These are phyloP conservation scores for Rhynchospora tenuis DNA, from an alignment of 176 grass and related monocot genomes.

Conservation along the genomic window DNA sequence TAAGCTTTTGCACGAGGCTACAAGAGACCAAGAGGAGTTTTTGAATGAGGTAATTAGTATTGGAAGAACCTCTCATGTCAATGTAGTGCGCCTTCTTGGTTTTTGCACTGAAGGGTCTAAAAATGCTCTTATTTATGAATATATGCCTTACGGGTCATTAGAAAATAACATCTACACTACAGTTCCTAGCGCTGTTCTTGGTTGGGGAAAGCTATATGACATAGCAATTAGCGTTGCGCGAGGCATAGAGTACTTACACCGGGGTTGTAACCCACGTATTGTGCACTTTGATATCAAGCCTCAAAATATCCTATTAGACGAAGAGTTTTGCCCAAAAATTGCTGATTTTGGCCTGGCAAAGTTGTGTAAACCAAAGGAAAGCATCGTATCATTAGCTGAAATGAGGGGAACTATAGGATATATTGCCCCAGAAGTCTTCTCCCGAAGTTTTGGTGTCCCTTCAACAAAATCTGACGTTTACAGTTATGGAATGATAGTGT, in stretches of 20 bases:
- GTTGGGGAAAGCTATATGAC: conserved; percentile 33
- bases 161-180: conserved; percentile 41
- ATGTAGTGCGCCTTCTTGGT: conserved; percentile 38
- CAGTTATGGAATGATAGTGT: conserved; percentile 44
- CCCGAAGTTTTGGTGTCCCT: conserved; percentile 27
- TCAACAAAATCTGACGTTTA: conserved; percentile 45
- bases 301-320: conserved; percentile 44
- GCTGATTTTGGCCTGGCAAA: conserved; percentile 55
- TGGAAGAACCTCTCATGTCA: conserved; percentile 42
- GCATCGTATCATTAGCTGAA: conserved; percentile 38
- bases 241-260: conserved; percentile 49
- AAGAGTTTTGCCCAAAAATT: conserved; percentile 43
- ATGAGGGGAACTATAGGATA: conserved; percentile 46
- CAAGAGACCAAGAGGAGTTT: conserved; percentile 35
- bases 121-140: conserved; percentile 52
- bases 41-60: conserved; percentile 37
- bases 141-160: conserved; percentile 48
- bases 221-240: conserved; percentile 36
- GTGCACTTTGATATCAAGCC: conserved; percentile 58
- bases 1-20: conserved; percentile 32
- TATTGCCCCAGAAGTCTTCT: conserved; percentile 52
- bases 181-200: conserved; percentile 23
- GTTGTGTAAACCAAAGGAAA: conserved; percentile 37
- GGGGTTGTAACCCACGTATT: conserved; percentile 33
- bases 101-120: conserved; percentile 37